phyloP scores from a whole-genome alignment of 2,329 filamentous ascomycete genomes.

The Teratosphaeria nubilosa region DNA sequence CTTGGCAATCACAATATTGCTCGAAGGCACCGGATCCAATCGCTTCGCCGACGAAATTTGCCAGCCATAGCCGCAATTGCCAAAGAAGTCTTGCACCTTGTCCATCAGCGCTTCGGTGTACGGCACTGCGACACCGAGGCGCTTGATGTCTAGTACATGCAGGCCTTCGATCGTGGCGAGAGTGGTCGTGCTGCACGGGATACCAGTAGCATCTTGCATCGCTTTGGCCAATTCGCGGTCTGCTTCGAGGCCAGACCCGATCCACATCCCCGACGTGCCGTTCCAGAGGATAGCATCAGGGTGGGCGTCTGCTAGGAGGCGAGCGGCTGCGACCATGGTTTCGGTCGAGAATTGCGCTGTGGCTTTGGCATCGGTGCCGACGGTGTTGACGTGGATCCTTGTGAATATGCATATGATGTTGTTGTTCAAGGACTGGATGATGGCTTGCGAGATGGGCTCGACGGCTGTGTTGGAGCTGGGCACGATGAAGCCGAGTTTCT shows the following conservation, averaged over 20 bases:
- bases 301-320: constrained; percentile 23
- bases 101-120: constrained; percentile 9
- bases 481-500: constrained; percentile 31
- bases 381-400: constrained; percentile 32
- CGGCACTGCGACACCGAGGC: constrained; percentile 13
- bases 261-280: constrained; percentile 24
- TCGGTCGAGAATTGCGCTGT: constrained; percentile 25
- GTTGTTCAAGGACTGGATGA: constrained; percentile 23
- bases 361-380: constrained; percentile 25
- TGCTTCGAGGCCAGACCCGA: constrained; percentile 11
- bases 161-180: constrained; percentile 14
- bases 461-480: constrained; percentile 37
- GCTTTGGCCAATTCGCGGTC: constrained; percentile 8
- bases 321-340: constrained; percentile 18
- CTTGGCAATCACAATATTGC: constrained; percentile 13
- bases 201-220: constrained; percentile 9
- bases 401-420: constrained; percentile 27
- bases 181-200: constrained; percentile 13
- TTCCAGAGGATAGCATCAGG: constrained; percentile 23
- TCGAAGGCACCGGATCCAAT: constrained; percentile 6
- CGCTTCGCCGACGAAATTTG: constrained; percentile 3
- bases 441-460: constrained; percentile 32
- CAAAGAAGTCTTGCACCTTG: constrained; percentile 11
- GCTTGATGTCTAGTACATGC: constrained; percentile 3
- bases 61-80: constrained; percentile 6